Evolutionary conservation across 331 rosid species (phyloP).

Genomic region (Acacia concinna): DNA sequence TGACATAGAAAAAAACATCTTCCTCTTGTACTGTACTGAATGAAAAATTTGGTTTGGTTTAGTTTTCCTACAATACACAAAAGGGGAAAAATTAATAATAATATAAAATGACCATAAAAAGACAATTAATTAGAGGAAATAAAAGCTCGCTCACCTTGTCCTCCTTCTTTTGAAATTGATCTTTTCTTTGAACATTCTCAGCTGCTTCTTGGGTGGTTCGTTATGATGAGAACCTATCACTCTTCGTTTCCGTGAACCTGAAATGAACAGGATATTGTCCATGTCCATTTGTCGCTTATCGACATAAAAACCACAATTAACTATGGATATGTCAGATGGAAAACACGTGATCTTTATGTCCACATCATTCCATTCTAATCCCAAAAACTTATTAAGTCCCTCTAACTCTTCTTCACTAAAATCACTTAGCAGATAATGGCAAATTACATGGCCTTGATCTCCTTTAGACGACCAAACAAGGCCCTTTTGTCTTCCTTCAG

Average conservation of each 20-base stretch:
- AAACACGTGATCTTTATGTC: too few relatives aligned
- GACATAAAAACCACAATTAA: not conserved
- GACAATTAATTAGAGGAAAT: not conserved
- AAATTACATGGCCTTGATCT: not conserved
- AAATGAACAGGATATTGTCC: not conserved
- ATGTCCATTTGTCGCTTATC: not conserved
- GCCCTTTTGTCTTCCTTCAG: not conserved
- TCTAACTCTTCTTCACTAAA: too few relatives aligned
- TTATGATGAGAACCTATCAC: not conserved
- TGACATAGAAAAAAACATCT: not conserved
- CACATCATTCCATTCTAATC: not conserved
- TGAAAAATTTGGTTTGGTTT: not conserved
- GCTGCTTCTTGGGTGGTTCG: not conserved
- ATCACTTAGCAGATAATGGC: not conserved
- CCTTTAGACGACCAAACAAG: too few relatives aligned
- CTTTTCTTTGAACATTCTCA: not conserved
- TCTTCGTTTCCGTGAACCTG: not conserved
- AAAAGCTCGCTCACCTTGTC: not conserved
- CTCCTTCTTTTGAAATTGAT: not conserved
- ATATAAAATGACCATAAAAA: not conserved
- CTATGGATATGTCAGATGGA: not conserved
- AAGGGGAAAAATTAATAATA: not conserved
- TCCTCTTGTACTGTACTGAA: too few relatives aligned
- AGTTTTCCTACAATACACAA: not conserved
- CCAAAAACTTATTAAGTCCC: not conserved